These are phyloP conservation scores for Pichia gijzeniarum DNA, from an alignment of 805 yeast species.

Conservation along the genomic window DNA sequence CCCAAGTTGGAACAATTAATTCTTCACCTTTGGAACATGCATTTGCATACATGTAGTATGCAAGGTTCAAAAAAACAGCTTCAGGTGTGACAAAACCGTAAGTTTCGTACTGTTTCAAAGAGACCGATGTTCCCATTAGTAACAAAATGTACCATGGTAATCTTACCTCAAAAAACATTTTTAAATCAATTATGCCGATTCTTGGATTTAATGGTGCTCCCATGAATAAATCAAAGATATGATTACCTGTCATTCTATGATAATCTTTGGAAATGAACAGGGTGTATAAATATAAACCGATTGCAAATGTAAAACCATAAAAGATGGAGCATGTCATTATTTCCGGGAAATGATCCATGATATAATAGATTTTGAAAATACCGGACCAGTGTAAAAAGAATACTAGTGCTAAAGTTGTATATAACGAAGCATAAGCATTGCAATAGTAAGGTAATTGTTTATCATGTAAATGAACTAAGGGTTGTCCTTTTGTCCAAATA, in stretches of 20 bases:
- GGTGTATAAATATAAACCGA: constrained; percentile 65
- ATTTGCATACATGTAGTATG: constrained; percentile 92
- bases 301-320: constrained; percentile 65
- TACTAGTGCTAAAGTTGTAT: constrained; percentile 54
- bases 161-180: constrained; percentile 97
- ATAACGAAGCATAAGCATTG: constrained; percentile 84
- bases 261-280: constrained; percentile 63
- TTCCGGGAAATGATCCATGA: constrained; percentile 80
- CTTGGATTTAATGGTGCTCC: constrained; percentile 98
- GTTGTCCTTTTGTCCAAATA: constrained; percentile 91
- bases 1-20: constrained; percentile 96
- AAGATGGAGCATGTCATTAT: constrained; percentile 89
- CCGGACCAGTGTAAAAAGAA: constrained; percentile 66
- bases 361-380: constrained; percentile 62
- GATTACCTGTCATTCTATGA: constrained; percentile 88
- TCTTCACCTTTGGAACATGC: constrained; percentile 98
- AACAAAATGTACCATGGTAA: constrained; percentile 92
- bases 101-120: constrained; percentile 69
- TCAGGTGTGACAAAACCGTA: constrained; percentile 80
- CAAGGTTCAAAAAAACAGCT: constrained; percentile 63
- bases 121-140: constrained; percentile 68
- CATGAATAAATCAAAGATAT: constrained; percentile 87
- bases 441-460: constrained; percentile 87
- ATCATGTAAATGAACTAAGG: constrained; percentile 72
- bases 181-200: constrained; percentile 84